These are phyloP conservation scores for Phaeosphaeriaceae sp. DNA, from an alignment of 2,329 filamentous ascomycete species.

Conservation along the genomic window DNA sequence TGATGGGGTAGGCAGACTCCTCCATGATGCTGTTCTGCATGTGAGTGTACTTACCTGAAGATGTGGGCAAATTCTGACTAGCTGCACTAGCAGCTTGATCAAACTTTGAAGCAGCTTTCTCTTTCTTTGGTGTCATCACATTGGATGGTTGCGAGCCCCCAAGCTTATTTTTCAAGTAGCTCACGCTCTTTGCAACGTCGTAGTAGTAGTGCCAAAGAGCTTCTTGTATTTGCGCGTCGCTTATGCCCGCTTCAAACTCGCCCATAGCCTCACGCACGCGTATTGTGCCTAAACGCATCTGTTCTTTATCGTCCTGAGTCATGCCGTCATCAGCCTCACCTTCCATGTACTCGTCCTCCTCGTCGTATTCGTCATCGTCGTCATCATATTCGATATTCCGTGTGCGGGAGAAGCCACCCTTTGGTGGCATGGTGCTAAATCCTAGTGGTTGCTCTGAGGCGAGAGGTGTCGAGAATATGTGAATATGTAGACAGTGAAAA, in stretches of 20 bases:
- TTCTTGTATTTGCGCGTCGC: conserved; percentile 80
- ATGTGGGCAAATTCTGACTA: conserved; percentile 47
- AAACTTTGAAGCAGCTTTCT: conserved; percentile 52
- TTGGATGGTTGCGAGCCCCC: conserved; percentile 28
- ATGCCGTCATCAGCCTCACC: conserved; percentile 26
- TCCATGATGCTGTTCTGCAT: conserved; percentile 16
- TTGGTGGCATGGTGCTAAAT: conserved; percentile 42
- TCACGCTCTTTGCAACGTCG: conserved; percentile 83
- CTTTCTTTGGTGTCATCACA: conserved; percentile 41
- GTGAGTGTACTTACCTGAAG: conserved; percentile 54
- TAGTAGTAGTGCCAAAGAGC: conserved; percentile 96
- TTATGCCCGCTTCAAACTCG: conserved; percentile 62
- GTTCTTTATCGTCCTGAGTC: conserved; percentile 47
- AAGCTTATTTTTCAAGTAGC: conserved; percentile 72
- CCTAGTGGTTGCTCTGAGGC: too few species aligned
- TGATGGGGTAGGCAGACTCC: conserved; percentile 21
- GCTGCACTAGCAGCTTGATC: conserved; percentile 53
- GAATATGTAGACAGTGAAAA: too few species aligned
- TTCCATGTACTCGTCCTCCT: conserved; percentile 55
- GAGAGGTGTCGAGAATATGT: neutral
- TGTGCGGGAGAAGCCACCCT: conserved; percentile 51
- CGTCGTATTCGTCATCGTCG: conserved; percentile 60
- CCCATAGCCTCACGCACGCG: conserved; percentile 72
- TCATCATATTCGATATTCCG: conserved; percentile 57
- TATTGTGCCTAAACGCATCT: conserved; percentile 69